These are phyloP conservation scores for Erodium chrysanthum DNA, from an alignment of 441 rosid genomes.

Conservation along the genomic window DNA sequence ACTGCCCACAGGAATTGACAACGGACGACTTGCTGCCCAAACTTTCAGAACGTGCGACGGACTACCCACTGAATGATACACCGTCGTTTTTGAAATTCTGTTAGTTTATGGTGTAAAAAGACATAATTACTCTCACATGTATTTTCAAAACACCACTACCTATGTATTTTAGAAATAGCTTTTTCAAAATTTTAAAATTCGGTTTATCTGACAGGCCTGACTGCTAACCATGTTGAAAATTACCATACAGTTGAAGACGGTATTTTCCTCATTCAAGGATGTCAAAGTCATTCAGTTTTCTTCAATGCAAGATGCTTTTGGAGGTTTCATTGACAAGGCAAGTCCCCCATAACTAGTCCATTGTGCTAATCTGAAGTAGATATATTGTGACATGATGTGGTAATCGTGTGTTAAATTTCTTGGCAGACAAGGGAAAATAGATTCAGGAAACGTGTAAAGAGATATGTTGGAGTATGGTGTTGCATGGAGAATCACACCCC, in stretches of 20 bases:
- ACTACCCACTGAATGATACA: too few relatives aligned
- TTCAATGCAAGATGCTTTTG: conserved; percentile 76
- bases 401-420: conserved; percentile 11
- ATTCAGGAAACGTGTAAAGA: conserved; percentile 67
- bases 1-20: too few relatives aligned
- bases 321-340: conserved; percentile 68
- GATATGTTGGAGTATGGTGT: conserved; percentile 93
- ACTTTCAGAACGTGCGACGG: too few relatives aligned
- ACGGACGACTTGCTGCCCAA: too few relatives aligned
- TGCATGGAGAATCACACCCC: conserved; percentile 65
- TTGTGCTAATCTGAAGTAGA: neutral
- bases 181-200: too few relatives aligned
- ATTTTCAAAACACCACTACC: too few relatives aligned
- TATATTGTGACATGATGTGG: neutral
- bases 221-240: conserved; percentile 10
- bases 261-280: conserved; percentile 60
- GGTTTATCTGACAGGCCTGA: neutral
- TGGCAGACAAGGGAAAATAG: conserved; percentile 51
- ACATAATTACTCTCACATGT: too few relatives aligned
- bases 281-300: conserved; percentile 83
- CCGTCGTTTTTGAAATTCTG: too few relatives aligned
- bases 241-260: conserved; percentile 49
- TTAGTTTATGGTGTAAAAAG: too few relatives aligned
- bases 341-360: conserved; percentile 11
- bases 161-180: too few relatives aligned